A percentile compares a stretch with the other conserved stretches of the same genome.
Evolutionary conservation across 305 asterid species (phyloP).

Genomic region (Lippia alba): DNA sequence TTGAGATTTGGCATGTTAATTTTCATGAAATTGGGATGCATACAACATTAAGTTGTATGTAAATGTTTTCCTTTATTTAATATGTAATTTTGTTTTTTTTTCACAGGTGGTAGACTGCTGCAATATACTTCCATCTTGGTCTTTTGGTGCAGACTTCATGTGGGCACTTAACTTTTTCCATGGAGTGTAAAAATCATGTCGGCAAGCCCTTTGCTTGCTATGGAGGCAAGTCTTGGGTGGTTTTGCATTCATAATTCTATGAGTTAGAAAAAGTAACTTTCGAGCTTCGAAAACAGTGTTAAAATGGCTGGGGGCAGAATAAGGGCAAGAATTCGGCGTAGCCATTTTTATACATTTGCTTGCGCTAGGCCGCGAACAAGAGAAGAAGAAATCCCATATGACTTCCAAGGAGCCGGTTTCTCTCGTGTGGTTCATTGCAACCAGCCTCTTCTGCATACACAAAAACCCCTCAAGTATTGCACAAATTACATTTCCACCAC

Average conservation of each 20-base stretch:
- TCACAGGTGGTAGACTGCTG: slow-evolving; percentile 37
- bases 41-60: not conserved
- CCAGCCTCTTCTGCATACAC: slow-evolving; percentile 62
- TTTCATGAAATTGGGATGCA: slow-evolving; percentile 14
- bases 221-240: slow-evolving; percentile 38
- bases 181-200: slow-evolving; percentile 32
- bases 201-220: slow-evolving; percentile 36
- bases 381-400: slow-evolving; percentile 60
- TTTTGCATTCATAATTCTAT: slow-evolving; percentile 24
- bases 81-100: slow-evolving; percentile 19
- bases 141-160: slow-evolving; percentile 28
- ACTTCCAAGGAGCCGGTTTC: slow-evolving; percentile 61
- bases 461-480: slow-evolving; percentile 63
- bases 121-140: slow-evolving; percentile 14
- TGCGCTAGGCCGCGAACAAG: slow-evolving; percentile 53
- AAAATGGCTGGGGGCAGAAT: slow-evolving; percentile 68
- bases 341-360: slow-evolving; percentile 72
- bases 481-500: slow-evolving; percentile 82
- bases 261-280: slow-evolving; percentile 23
- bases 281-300: slow-evolving; percentile 33
- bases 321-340: slow-evolving; percentile 67
- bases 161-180: slow-evolving; percentile 21
- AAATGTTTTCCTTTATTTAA: slow-evolving; percentile 11
- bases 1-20: slow-evolving; percentile 14
- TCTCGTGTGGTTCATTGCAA: slow-evolving; percentile 72